Evolutionary conservation across 208 protist species (phyloP).

Genomic region (Strigomonas culicis): DNA sequence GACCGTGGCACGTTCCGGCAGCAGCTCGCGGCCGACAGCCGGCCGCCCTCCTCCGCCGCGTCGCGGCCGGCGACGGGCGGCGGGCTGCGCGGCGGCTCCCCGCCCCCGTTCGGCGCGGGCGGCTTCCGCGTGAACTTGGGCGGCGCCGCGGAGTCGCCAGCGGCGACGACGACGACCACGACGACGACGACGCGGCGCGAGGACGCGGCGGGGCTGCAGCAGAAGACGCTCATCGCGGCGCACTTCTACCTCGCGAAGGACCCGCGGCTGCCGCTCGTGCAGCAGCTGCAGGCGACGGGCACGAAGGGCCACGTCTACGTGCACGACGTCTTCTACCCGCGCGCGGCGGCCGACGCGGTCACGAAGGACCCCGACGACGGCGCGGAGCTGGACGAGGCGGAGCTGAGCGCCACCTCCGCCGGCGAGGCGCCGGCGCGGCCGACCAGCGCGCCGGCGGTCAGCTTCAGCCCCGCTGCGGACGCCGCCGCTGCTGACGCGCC

Average conservation of each 20-base stretch:
- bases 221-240: constrained; percentile 10
- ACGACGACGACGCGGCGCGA: neutral
- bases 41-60: neutral
- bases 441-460: neutral
- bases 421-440: neutral
- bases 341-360: neutral
- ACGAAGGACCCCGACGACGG: neutral
- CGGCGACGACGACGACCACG: neutral
- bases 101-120: neutral
- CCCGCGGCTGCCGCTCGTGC: constrained; percentile 9
- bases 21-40: neutral
- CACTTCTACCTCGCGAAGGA: constrained; percentile 21
- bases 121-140: too few relatives aligned
- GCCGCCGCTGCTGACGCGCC: neutral
- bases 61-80: neutral
- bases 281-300: constrained; percentile 11
- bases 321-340: constrained; percentile 11
- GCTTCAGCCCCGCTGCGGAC: neutral
- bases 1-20: neutral
- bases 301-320: constrained; percentile 16
- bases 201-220: neutral
- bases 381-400: neutral
- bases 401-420: neutral
- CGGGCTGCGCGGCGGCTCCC: neutral
- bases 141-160: too few relatives aligned